Evolutionary conservation across 805 yeast species (phyloP).

Genomic region (Saturnispora gosingensis): DNA sequence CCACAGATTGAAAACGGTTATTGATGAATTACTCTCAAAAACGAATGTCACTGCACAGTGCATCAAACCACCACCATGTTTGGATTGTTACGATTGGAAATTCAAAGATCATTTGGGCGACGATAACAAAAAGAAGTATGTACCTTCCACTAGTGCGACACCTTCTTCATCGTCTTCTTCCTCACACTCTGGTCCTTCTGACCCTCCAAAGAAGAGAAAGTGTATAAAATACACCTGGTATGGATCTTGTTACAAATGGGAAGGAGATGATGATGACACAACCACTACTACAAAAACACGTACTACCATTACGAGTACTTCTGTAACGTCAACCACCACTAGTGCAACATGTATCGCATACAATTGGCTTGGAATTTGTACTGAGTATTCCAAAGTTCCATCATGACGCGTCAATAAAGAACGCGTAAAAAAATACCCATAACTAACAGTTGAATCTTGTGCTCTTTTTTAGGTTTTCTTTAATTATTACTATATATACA

Average conservation of each 20-base stretch:
- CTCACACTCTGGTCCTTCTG: constrained; percentile 14
- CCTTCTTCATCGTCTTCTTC: constrained; percentile 6
- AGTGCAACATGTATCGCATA: constrained; percentile 11
- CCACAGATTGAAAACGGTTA: constrained; percentile 85
- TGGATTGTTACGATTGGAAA: constrained; percentile 87
- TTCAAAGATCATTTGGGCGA: constrained; percentile 44
- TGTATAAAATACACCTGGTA: constrained; percentile 58
- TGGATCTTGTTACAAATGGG: constrained; percentile 38
- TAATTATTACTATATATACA: neutral
- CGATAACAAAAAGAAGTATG: constrained; percentile 23
- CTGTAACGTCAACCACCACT: neutral
- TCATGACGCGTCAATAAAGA: constrained; percentile 2
- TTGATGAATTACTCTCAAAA: constrained; percentile 62
- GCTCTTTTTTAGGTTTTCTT: neutral
- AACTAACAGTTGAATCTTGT: neutral
- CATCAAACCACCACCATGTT: constrained; percentile 67
- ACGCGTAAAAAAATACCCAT: neutral
- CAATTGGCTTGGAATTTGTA: constrained; percentile 13
- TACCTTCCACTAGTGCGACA: constrained; percentile 9
- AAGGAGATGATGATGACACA: constrained; percentile 18
- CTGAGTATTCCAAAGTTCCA: constrained; percentile 5
- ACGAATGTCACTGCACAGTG: constrained; percentile 78
- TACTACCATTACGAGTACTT: neutral
- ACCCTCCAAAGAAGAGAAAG: constrained; percentile 29
- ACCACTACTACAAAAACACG: constrained; percentile 1